phyloP scores from a whole-genome alignment of 2,329 filamentous ascomycete species.

The Paraphoma sp. region DNA sequence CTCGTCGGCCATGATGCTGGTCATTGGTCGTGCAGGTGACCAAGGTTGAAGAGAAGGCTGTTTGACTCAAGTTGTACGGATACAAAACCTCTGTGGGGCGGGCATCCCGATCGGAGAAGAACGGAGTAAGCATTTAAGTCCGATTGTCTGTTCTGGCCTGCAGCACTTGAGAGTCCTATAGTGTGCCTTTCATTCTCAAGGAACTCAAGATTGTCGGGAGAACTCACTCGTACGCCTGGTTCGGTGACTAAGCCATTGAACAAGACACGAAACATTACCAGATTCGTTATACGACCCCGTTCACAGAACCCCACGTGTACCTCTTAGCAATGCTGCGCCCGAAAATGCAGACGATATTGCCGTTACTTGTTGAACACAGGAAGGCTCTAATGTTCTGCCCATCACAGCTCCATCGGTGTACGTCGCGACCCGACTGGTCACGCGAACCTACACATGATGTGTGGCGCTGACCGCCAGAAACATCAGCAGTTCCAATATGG shows the following conservation, averaged over 20 bases:
- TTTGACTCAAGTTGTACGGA: not conserved
- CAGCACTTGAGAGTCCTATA: not conserved
- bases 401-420: too few relatives aligned
- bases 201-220: too few relatives aligned
- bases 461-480: not conserved
- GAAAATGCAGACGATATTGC: too few relatives aligned
- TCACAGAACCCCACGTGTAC: too few relatives aligned
- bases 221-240: too few relatives aligned
- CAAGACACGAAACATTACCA: too few relatives aligned
- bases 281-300: too few relatives aligned
- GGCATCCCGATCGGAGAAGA: not conserved
- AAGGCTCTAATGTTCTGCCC: too few relatives aligned
- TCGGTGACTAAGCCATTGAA: too few relatives aligned
- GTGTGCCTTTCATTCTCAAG: too few relatives aligned
- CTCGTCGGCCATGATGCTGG: conserved; percentile 13
- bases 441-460: not conserved
- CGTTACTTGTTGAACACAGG: too few relatives aligned
- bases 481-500: not conserved
- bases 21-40: not conserved
- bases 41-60: not conserved
- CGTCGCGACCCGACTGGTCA: not conserved
- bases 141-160: not conserved
- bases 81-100: not conserved
- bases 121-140: not conserved
- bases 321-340: too few relatives aligned